Evolutionary conservation across 306 rosid species (phyloP).

Genomic region (Vigna radiata): DNA sequence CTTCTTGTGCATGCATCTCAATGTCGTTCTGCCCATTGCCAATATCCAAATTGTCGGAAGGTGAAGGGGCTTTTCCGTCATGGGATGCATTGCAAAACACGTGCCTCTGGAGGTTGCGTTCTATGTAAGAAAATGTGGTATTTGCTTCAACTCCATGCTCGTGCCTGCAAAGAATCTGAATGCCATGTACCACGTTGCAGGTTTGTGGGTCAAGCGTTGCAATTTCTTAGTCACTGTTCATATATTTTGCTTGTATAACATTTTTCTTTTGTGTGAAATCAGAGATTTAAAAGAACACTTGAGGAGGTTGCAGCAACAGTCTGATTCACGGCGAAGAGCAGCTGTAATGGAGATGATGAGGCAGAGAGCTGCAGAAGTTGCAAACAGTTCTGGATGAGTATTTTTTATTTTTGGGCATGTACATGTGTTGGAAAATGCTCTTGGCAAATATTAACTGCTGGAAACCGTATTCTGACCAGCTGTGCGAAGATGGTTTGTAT

Average conservation of each 20-base stretch:
- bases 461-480: constrained; percentile 46
- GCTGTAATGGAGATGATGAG: constrained; percentile 99
- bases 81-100: constrained; percentile 89
- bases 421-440: constrained; percentile 50
- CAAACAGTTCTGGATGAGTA: constrained; percentile 71
- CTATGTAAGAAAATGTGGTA: constrained; percentile 98
- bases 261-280: constrained; percentile 36
- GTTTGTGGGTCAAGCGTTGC: constrained; percentile 48
- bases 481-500: constrained; percentile 28
- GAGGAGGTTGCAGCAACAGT: constrained; percentile 95
- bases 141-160: constrained; percentile 98
- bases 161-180: constrained; percentile 95
- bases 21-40: constrained; percentile 89
- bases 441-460: constrained; percentile 40
- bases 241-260: constrained; percentile 2
- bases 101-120: constrained; percentile 95
- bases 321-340: constrained; percentile 96
- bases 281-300: constrained; percentile 95
- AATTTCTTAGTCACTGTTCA: constrained; percentile 27
- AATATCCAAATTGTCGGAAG: constrained; percentile 95
- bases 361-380: constrained; percentile 98
- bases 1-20: constrained; percentile 96
- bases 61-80: constrained; percentile 99
- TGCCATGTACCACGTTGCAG: constrained; percentile 99
- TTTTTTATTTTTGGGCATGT: constrained; percentile 39